These are phyloP conservation scores for Lepraria neglecta DNA, from an alignment of 495 filamentous ascomycete genomes.

Conservation along the genomic window DNA sequence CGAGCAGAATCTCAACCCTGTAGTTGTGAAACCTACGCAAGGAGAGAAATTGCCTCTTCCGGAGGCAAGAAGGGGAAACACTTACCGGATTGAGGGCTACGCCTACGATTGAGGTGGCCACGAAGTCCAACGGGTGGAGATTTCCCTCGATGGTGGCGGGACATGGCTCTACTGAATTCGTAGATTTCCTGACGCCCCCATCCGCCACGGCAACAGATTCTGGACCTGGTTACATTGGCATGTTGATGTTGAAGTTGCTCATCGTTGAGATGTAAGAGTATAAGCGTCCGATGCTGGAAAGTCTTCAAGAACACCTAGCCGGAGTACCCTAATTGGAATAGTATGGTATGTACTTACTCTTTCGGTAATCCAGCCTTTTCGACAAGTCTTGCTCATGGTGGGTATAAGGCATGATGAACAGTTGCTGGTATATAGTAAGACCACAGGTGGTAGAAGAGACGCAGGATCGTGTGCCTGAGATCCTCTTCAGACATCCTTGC, in stretches of 20 bases:
- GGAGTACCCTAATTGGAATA: not conserved
- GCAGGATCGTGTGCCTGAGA: not conserved
- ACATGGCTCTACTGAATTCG: not conserved
- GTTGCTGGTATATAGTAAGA: not conserved
- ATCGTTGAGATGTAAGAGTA: not conserved
- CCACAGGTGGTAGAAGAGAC: not conserved
- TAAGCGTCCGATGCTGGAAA: not conserved
- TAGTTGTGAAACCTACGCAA: not conserved
- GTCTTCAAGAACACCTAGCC: not conserved
- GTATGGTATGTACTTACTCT: not conserved
- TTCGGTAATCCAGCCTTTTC: not conserved
- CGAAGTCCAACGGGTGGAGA: not conserved
- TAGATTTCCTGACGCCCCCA: not conserved
- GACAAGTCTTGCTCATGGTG: not conserved
- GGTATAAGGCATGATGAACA: not conserved
- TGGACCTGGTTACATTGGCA: not conserved
- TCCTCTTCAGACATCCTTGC: not conserved
- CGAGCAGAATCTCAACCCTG: not conserved
- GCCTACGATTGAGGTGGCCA: not conserved
- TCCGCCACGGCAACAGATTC: not conserved
- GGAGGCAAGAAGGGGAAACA: not conserved
- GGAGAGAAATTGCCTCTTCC: not conserved
- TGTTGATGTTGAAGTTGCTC: not conserved
- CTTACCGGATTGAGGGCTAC: not conserved
- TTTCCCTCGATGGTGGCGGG: not conserved